Evolutionary conservation across 805 yeast species (phyloP), one percentile per base, ranked within the genome.

Genomic region (Priceomyces melissophilus): DNA sequence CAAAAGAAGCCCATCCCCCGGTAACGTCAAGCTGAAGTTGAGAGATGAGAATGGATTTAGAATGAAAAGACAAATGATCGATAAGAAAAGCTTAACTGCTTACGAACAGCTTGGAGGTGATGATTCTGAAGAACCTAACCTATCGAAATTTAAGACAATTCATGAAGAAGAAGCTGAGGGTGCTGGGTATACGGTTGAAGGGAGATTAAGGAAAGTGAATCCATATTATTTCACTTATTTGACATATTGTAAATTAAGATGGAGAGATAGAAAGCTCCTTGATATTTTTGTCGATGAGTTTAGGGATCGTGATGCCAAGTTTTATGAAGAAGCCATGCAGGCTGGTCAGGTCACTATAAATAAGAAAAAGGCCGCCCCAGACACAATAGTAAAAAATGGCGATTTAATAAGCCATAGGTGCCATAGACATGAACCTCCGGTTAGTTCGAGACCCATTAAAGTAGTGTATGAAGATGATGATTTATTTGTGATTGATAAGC

Each of bases 401-500:
- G 96, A 90, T 50, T 66, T 84, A 31, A 82, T 91, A 12, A 73
- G 79, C 20, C 96, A 91, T 61, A 67, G 82, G 38, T 71, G 82
- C 37, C 97, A 89, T 57, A 76, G 93, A 37, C 97, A 91, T 55
- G 99, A 93, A 56, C 96, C 97, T 2, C 79, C 95, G 0, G 90
- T 90, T 2, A 66, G 76, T 6, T 62, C 84, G 40, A 54, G 69
- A 33, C 75, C 76, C 0, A 81, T 88, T 37, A 73, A 75, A 40
- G 78, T 87, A 16, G 84, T 90, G 0, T 74, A 72, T 55, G 87
- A 89, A 53, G 82, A 87, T 57, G 88, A 83, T 6, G 77, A 84
- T 37, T 58, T 88, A 15, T 70, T 93, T 4, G 95, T 86, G 3
- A 82, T 93, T 15, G 96, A 91, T 59, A 93, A 93, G 49, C 99